phyloP scores from a whole-genome alignment of 176 grass and related monocot species.

The Guadua angustifolia region DNA sequence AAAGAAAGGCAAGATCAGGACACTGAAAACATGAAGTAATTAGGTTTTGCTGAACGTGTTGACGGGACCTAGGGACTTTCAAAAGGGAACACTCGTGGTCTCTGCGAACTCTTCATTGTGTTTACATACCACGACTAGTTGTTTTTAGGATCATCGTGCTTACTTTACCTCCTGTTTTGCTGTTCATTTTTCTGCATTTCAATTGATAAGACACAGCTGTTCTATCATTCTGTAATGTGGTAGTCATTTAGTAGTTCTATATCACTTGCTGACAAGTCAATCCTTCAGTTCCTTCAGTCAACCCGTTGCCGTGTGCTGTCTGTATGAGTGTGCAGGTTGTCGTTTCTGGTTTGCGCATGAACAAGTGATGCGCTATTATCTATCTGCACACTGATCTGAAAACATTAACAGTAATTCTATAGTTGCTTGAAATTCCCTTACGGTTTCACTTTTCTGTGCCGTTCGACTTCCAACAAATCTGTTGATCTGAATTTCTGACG shows the following conservation, averaged over 20 bases:
- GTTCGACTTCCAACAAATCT: neutral
- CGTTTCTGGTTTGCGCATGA: neutral
- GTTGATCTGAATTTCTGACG: no score
- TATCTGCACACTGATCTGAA: neutral
- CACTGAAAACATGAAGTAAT: constrained; percentile 47
- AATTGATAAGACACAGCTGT: constrained; percentile 23
- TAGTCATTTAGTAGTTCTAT: constrained; percentile 1
- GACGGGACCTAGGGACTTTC: constrained; percentile 38
- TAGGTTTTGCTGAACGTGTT: constrained; percentile 42
- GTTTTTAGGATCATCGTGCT: constrained; percentile 12
- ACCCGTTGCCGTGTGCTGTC: neutral
- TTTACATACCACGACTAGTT: constrained; percentile 35
- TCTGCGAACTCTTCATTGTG: constrained; percentile 22
- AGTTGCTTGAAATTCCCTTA: neutral
- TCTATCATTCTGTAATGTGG: neutral
- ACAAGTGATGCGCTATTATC: neutral
- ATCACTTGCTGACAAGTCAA: neutral
- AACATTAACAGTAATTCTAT: neutral
- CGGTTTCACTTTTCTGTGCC: neutral
- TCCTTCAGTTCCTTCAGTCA: neutral
- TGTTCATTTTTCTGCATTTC: neutral
- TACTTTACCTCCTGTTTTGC: constrained; percentile 19
- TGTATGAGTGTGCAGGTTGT: neutral
- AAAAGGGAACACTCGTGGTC: constrained; percentile 26
- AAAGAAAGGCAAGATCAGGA: constrained; percentile 39